Base-by-base conservation (phyloP, 441 rosid species). In the Oxalis stricta region DNA sequence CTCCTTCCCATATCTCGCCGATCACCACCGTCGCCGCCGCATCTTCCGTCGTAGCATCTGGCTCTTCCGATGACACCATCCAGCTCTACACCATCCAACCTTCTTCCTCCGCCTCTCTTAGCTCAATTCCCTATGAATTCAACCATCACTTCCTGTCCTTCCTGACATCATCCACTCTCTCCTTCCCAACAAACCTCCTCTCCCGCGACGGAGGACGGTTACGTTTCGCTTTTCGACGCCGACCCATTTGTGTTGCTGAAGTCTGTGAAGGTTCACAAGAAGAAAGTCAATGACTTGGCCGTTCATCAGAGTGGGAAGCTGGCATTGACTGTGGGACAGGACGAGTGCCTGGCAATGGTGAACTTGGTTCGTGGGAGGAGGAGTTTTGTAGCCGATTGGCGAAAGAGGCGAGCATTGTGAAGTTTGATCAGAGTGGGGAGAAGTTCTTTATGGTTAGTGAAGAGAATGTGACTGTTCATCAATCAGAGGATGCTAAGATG, bases 321-420 rank as follows among this genome's bases (percentile, higher is more conserved):
- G 18, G 94, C 84, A 22, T 55, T 89, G 50, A 70, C 79, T 3
- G 94, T 89, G 11, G 86, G 82, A 11, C 68, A 84, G 37, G 96
- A 85, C 49, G 81, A 75, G 66, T 80, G 82, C 53, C 58, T 89
- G 58, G 89, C 75, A 24, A 78, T 89, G 94, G 47, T 82, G 64
- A 89, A 89, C 69, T 64, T 89, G 55, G 78, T 85, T 40, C 69
- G 96, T 44, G 98, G 96, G 24, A 78, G 75, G 67, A 69, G 94
- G 73, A 82, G 91, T 29, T 89, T 46, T 76, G 64, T 42, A 75
- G 93, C 44, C 63, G 79, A 52, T 12, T 82, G 24, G 94, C 79
- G 11, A 78, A 70, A 45, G 96, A 85, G 39, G 89, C 89, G 0
- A 71, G 64, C 13, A 52, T 82, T 42, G 77, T 89, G 8, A 70